These are phyloP conservation scores for Aeschynomene evenia DNA, from an alignment of 306 rosid genomes.

Conservation along the genomic window DNA sequence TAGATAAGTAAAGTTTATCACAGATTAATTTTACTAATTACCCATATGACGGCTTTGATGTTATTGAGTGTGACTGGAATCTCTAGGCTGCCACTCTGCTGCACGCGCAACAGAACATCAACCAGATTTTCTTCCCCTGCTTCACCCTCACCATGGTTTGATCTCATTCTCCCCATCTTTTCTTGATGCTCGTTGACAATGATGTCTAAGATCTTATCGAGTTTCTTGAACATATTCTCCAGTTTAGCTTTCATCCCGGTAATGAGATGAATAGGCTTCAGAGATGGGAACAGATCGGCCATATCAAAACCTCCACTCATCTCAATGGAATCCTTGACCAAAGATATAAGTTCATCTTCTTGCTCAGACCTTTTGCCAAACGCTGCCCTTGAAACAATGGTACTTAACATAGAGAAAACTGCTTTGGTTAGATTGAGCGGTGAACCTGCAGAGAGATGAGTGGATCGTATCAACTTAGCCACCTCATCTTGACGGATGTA, in stretches of 20 bases:
- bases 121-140: slow-evolving; percentile 16
- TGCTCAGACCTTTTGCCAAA: slow-evolving; percentile 31
- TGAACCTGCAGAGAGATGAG: slow-evolving; percentile 15
- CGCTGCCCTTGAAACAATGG: slow-evolving; percentile 15
- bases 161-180: not conserved
- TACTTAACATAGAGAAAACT: not conserved
- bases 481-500: slow-evolving; percentile 49
- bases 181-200: slow-evolving; percentile 26
- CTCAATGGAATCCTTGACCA: not conserved
- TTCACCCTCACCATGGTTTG: slow-evolving; percentile 1
- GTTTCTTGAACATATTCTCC: slow-evolving; percentile 9
- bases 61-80: slow-evolving; percentile 29
- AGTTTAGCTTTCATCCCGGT: slow-evolving; percentile 29
- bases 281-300: slow-evolving; percentile 39
- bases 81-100: slow-evolving; percentile 25
- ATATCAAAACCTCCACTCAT: slow-evolving; percentile 28
- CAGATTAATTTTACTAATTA: slow-evolving; percentile 2
- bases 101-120: slow-evolving; percentile 35
- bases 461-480: slow-evolving; percentile 28
- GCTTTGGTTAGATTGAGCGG: slow-evolving; percentile 29
- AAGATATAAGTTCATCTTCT: slow-evolving; percentile 7
- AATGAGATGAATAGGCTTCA: slow-evolving; percentile 19
- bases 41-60: slow-evolving; percentile 43
- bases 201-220: slow-evolving; percentile 25
- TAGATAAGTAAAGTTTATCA: not conserved